Conservation (phyloP, 768 basidiomycete species). For the Psilocybe cubensis region DNA sequence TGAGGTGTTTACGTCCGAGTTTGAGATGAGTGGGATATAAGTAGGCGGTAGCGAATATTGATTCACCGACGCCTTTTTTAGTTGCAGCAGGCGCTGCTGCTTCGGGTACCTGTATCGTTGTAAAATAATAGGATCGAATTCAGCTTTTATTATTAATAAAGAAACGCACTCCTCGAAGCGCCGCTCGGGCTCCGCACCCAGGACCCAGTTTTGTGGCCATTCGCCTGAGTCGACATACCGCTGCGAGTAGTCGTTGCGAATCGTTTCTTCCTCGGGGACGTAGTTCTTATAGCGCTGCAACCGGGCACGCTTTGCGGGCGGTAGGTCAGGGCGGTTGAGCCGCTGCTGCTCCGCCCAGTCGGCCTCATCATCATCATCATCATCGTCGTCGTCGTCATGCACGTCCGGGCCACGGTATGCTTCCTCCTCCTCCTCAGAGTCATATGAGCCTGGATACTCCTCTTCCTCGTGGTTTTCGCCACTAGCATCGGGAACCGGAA, state of each 20-base stretch:
- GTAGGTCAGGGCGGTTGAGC: slow-evolving; percentile 39
- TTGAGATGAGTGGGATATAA: slow-evolving; percentile 73
- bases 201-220: slow-evolving; percentile 93
- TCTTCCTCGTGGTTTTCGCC: neutral
- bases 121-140: neutral
- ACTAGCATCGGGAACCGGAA: slow-evolving; percentile 40
- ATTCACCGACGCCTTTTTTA: slow-evolving; percentile 83
- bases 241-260: slow-evolving; percentile 93
- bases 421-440: neutral
- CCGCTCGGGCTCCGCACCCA: slow-evolving; percentile 85
- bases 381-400: slow-evolving; percentile 1
- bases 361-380: neutral
- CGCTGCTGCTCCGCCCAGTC: slow-evolving; percentile 3
- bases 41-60: slow-evolving; percentile 71
- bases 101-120: slow-evolving; percentile 96
- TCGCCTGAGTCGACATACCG: slow-evolving; percentile 90
- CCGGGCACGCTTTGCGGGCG: slow-evolving; percentile 77
- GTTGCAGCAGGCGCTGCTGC: slow-evolving; percentile 78
- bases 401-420: neutral
- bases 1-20: slow-evolving; percentile 48
- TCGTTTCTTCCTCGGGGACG: slow-evolving; percentile 92
- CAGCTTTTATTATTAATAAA: neutral
- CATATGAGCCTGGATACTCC: too few relatives aligned
- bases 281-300: slow-evolving; percentile 78
- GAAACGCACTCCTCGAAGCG: slow-evolving; percentile 89